phyloP scores from a whole-genome alignment of 345 rosid genomes.

The Aethionema arabicum region DNA sequence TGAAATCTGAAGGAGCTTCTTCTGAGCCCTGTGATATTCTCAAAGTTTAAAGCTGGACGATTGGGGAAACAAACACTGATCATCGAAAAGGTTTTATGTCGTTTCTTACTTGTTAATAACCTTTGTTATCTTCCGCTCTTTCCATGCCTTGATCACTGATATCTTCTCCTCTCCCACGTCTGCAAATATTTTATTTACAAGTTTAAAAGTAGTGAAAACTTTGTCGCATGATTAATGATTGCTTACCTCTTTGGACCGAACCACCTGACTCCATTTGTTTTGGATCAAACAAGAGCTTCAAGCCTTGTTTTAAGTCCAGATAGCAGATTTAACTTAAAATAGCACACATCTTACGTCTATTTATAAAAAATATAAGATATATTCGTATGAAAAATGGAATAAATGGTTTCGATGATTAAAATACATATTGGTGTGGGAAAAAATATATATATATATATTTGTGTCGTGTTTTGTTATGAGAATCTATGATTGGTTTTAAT shows the following conservation, averaged over 20 bases:
- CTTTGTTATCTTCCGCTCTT: slow-evolving; percentile 69
- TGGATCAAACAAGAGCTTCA: background rate
- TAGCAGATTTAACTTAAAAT: background rate
- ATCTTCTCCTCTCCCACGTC: slow-evolving; percentile 56
- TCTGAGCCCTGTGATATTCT: slow-evolving; percentile 58
- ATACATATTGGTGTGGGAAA: background rate
- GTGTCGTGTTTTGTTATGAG: slow-evolving; percentile 14
- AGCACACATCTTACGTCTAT: slow-evolving; percentile 8
- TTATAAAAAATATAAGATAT: slow-evolving; percentile 12
- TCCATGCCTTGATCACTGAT: slow-evolving; percentile 76
- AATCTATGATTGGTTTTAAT: slow-evolving; percentile 8
- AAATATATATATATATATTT: no score
- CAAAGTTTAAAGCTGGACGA: background rate
- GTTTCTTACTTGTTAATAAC: slow-evolving; percentile 62
- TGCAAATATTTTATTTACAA: slow-evolving; percentile 33
- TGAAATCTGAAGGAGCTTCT: slow-evolving; percentile 50
- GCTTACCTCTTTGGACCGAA: slow-evolving; percentile 23
- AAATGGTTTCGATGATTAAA: background rate
- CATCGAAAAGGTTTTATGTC: background rate
- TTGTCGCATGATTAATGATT: background rate
- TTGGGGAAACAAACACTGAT: background rate
- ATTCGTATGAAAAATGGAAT: slow-evolving; percentile 10
- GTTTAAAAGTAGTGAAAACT: background rate
- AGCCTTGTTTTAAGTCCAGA: background rate
- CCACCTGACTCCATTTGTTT: slow-evolving; percentile 18